Percentiles rank a stretch among this genome's conserved stretches.
phyloP scores from a whole-genome alignment of 129 eudicot genomes.

The Escallonia rubra region DNA sequence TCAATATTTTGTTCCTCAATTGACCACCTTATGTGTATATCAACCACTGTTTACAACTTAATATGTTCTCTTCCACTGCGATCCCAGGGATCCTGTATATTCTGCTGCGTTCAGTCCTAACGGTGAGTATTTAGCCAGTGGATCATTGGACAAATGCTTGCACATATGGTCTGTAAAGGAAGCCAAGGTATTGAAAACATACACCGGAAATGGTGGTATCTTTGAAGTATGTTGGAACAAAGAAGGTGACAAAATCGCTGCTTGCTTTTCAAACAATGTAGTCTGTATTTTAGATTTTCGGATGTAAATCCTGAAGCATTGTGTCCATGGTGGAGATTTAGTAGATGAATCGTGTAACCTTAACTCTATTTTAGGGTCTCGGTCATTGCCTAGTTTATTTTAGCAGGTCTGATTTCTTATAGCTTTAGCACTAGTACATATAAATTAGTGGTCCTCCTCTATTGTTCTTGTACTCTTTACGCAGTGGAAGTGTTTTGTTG shows the following conservation, averaged over 20 bases:
- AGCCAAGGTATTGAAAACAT: constrained; percentile 65
- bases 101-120: constrained; percentile 91
- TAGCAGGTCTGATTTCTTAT: no score
- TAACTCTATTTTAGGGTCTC: no score
- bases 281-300: constrained; percentile 75
- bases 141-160: constrained; percentile 75
- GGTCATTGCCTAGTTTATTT: no score
- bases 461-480: no score
- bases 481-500: no score
- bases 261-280: constrained; percentile 69
- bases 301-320: constrained; percentile 30
- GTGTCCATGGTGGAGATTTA: no score
- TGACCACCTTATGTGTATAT: neutral
- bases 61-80: neutral
- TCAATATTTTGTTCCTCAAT: no score
- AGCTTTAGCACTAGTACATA: no score
- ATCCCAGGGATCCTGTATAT: constrained; percentile 76
- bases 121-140: constrained; percentile 80
- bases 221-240: constrained; percentile 97
- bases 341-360: no score
- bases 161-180: constrained; percentile 92
- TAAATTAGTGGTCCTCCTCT: no score
- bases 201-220: constrained; percentile 77
- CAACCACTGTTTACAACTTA: neutral
- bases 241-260: constrained; percentile 86